Evolutionary conservation across 768 basidiomycete species (phyloP).

Genomic region (Pleurotus cornucopiae): DNA sequence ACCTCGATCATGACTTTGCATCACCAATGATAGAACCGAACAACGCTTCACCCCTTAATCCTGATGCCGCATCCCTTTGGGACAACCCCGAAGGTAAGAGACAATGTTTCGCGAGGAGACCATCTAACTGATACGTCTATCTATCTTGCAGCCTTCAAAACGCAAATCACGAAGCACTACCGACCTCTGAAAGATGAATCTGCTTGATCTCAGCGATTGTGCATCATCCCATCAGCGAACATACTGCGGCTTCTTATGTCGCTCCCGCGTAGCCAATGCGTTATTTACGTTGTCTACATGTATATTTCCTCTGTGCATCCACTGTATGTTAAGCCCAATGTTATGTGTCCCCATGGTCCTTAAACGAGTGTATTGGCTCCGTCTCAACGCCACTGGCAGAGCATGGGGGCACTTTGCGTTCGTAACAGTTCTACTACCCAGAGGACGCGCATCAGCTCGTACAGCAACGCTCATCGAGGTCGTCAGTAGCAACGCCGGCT

Average conservation of each 20-base stretch:
- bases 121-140: neutral
- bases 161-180: slow-evolving; percentile 69
- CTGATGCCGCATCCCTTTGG: slow-evolving; percentile 85
- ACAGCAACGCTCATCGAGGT: neutral
- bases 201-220: slow-evolving; percentile 11
- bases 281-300: no score
- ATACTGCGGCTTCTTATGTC: no score
- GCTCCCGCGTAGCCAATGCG: no score
- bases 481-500: neutral
- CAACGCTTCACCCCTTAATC: slow-evolving; percentile 86
- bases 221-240: neutral
- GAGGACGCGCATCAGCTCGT: neutral
- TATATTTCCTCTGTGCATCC: no score
- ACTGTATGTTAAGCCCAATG: no score
- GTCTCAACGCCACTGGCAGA: no score
- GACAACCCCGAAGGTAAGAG: slow-evolving; percentile 56
- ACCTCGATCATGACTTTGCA: slow-evolving; percentile 4
- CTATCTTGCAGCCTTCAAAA: slow-evolving; percentile 55
- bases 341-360: no score
- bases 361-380: no score
- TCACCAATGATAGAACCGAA: slow-evolving; percentile 65
- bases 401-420: no score
- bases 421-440: no score
- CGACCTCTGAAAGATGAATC: slow-evolving; percentile 44
- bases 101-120: no score